Evolutionary conservation across 2,329 filamentous ascomycete species (phyloP).

Genomic region (Stagonosporopsis vannaccii): DNA sequence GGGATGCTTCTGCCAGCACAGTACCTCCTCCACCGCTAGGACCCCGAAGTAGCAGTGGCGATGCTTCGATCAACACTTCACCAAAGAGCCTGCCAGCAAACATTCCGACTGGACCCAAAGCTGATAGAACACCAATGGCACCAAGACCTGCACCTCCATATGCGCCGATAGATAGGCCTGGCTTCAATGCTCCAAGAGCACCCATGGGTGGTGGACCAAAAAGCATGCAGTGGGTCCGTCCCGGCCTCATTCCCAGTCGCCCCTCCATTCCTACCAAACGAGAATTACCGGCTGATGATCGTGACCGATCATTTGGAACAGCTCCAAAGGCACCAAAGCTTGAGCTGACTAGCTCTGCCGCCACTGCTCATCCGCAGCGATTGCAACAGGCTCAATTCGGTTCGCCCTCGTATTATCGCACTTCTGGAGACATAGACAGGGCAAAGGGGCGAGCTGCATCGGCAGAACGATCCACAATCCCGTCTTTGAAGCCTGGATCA

Average conservation of each 20-base stretch:
- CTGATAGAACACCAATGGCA: conserved; percentile 42
- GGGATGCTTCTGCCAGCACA: conserved; percentile 40
- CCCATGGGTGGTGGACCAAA: conserved; percentile 45
- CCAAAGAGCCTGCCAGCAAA: conserved; percentile 46
- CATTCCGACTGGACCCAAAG: conserved; percentile 52
- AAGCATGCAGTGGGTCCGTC: conserved; percentile 54
- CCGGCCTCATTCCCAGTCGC: conserved; percentile 46
- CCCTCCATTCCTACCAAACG: conserved; percentile 54
- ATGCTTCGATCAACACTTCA: conserved; percentile 42
- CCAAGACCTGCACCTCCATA: conserved; percentile 43
- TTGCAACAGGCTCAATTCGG: conserved; percentile 35
- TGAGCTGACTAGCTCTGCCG: conserved; percentile 28
- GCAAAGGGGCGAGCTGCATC: conserved; percentile 33
- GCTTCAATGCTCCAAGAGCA: conserved; percentile 39
- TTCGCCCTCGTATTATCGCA: conserved; percentile 28
- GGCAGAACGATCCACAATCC: conserved; percentile 28
- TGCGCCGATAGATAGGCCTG: conserved; percentile 36
- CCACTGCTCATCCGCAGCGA: conserved; percentile 30
- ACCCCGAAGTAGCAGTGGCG: conserved; percentile 31
- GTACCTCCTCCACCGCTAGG: conserved; percentile 32
- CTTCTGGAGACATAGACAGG: conserved; percentile 24
- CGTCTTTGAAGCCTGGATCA: conserved; percentile 36
- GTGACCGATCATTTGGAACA: conserved; percentile 44
- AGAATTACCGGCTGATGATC: conserved; percentile 55
- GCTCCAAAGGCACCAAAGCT: conserved; percentile 45